Conservation (phyloP, 2,329 filamentous ascomycete species). For the Teratosphaeria destructans region DNA sequence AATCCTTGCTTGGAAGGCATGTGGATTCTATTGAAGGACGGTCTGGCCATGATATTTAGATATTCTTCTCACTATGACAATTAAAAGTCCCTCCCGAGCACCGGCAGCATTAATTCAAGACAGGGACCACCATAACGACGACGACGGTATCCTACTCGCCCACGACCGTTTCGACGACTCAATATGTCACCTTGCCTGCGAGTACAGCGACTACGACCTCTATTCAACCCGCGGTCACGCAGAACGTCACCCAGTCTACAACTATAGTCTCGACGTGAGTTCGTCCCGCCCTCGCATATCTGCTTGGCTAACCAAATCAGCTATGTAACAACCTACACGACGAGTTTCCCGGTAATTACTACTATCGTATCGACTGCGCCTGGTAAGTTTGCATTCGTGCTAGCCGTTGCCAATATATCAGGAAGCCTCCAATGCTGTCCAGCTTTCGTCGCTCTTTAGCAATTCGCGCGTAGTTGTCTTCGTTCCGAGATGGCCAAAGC, state of each 20-base stretch:
- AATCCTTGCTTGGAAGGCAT: too few relatives aligned
- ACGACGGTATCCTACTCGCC: not conserved
- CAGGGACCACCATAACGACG: not conserved
- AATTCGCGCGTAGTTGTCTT: too few relatives aligned
- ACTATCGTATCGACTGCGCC: not conserved
- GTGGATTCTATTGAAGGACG: too few relatives aligned
- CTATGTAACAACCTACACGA: not conserved
- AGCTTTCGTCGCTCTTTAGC: not conserved
- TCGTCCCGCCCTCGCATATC: not conserved
- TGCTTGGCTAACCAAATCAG: not conserved
- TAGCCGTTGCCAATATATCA: not conserved
- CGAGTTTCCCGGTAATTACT: not conserved
- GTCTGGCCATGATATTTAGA: too few relatives aligned
- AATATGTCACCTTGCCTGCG: not conserved
- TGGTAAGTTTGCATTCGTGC: not conserved
- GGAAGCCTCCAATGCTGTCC: not conserved
- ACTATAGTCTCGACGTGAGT: not conserved
- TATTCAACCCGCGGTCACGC: not conserved
- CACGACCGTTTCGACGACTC: not conserved
- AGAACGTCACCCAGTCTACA: not conserved
- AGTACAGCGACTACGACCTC: not conserved
- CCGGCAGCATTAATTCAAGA: not conserved
- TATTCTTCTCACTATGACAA: not conserved
- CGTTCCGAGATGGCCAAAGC: too few relatives aligned
- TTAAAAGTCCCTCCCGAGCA: not conserved